A percentile compares a stretch with the other conserved stretches of the same genome.
These are phyloP conservation scores for Bremia lactucae DNA, from an alignment of 352 stramenopile species.

Conservation along the genomic window DNA sequence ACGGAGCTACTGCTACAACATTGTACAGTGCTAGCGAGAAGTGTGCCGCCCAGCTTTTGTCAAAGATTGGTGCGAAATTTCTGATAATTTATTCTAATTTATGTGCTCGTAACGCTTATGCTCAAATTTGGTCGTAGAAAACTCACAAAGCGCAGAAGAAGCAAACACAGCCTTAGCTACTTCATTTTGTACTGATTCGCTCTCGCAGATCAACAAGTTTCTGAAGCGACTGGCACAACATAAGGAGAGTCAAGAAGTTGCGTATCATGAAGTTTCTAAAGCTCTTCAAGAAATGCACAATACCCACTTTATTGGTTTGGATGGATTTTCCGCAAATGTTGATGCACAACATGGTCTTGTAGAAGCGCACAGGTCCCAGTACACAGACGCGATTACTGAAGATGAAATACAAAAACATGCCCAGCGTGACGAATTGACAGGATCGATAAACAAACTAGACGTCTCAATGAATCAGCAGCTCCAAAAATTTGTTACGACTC, in stretches of 20 bases:
- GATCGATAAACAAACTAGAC: slow-evolving; percentile 18
- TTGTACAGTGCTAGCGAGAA: slow-evolving; percentile 51
- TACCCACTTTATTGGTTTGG: slow-evolving; percentile 32
- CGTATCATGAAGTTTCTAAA: slow-evolving; percentile 33
- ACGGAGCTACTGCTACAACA: slow-evolving; percentile 34
- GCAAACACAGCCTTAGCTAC: slow-evolving; percentile 38
- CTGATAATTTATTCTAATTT: not conserved
- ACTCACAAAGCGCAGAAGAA: slow-evolving; percentile 32
- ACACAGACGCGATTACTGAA: slow-evolving; percentile 8
- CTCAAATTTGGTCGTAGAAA: slow-evolving; percentile 19
- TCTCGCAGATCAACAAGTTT: slow-evolving; percentile 35
- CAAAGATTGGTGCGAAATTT: slow-evolving; percentile 37
- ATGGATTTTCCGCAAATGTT: slow-evolving; percentile 24
- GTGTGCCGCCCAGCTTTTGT: slow-evolving; percentile 27
- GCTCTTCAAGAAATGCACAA: slow-evolving; percentile 39
- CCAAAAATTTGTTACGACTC: slow-evolving; percentile 22
- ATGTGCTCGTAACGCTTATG: slow-evolving; percentile 1
- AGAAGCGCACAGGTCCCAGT: slow-evolving; percentile 16
- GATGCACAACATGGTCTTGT: slow-evolving; percentile 25
- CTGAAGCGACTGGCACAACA: slow-evolving; percentile 36
- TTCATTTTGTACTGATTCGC: slow-evolving; percentile 32
- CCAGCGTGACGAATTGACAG: slow-evolving; percentile 18
- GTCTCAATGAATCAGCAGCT: slow-evolving; percentile 23
- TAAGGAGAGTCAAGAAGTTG: slow-evolving; percentile 32
- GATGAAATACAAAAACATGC: slow-evolving; percentile 7